Evolutionary conservation across 371 early-diverging fungal genomes (phyloP), one percentile per base, ranked within the genome.

Genomic region (Circinella umbellata): DNA sequence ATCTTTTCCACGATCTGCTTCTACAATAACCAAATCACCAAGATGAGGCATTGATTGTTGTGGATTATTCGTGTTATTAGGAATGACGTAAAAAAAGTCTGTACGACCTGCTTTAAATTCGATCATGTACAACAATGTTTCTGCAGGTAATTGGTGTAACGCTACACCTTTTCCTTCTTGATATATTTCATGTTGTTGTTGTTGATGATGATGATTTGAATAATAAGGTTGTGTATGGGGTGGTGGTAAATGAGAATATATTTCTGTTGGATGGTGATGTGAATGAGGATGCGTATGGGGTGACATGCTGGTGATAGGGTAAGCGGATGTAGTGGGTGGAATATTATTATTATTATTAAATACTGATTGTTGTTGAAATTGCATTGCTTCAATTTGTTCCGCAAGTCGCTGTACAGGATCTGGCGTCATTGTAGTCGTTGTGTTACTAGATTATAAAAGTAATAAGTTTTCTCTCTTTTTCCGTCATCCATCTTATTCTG

Each of bases 1-100:
- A 75, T 98, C 99, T 60, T 94, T 93, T 20, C 98, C 99, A 39
- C 99, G 91, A 75, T 98, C 99, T 4, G 96, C 99, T 79, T 98
- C 97, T 0, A 97, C 97, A 75, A 98, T 94, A 14, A 95, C 97
- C 54, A 92, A 80, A 69, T 95, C 95, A 9, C 92, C 93, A 7
- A 80, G 69, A 7, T 68, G 57, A 42, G 78, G 61, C 3, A 77
- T 77, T 17, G 73, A 72, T n/a, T 72, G 71, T 9, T 66, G 18
- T 10, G 36, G 48, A 64, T 67, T 69, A n/a, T 70, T 78, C 14
- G 89, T 87, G 61, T 64, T 66, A n/a, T 69, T 77, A 14, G 89
- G 88, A 1, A 86, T 70, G 5, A 88, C 69, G 76, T 91, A 94
- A 76, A 90, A 95, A 60, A 88, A 84, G 70, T 95, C 95, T 18